Conservation (phyloP, 2,329 filamentous ascomycete genomes). For the Alternaria infectoria region DNA sequence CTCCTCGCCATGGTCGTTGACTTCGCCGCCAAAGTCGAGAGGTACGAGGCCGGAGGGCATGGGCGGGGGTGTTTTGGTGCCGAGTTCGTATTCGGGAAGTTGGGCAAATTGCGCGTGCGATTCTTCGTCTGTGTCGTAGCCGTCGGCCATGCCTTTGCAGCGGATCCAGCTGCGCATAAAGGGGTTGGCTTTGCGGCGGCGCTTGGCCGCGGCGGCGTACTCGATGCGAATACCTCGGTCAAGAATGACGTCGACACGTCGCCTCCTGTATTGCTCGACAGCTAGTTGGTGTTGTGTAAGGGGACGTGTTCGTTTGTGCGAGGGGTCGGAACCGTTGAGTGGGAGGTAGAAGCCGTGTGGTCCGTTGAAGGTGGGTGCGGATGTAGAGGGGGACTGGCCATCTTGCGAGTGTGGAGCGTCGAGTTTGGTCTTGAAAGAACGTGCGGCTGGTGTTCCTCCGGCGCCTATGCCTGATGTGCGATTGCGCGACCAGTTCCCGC, state of each 20-base stretch:
- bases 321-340: conserved; percentile 56
- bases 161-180: conserved; percentile 72
- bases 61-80: conserved; percentile 39
- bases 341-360: conserved; percentile 59
- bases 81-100: conserved; percentile 47
- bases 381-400: conserved; percentile 40
- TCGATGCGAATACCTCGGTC: conserved; percentile 73
- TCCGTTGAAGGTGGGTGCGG: conserved; percentile 54
- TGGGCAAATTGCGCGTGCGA: conserved; percentile 33
- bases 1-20: conserved; percentile 80
- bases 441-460: conserved; percentile 24
- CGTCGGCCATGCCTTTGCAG: conserved; percentile 56
- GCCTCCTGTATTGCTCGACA: conserved; percentile 77
- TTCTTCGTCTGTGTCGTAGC: conserved; percentile 57
- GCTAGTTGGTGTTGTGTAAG: conserved; percentile 83
- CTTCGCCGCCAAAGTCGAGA: conserved; percentile 60
- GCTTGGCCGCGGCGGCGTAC: conserved; percentile 68
- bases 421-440: conserved; percentile 46
- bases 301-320: conserved; percentile 68
- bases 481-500: conserved; percentile 58
- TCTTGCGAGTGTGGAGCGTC: conserved; percentile 40
- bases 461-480: conserved; percentile 18
- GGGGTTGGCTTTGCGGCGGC: conserved; percentile 68
- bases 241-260: conserved; percentile 82
- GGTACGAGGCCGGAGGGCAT: conserved; percentile 64